Conservation (phyloP, 495 filamentous ascomycete genomes). For the Aspergillus cristatus region DNA sequence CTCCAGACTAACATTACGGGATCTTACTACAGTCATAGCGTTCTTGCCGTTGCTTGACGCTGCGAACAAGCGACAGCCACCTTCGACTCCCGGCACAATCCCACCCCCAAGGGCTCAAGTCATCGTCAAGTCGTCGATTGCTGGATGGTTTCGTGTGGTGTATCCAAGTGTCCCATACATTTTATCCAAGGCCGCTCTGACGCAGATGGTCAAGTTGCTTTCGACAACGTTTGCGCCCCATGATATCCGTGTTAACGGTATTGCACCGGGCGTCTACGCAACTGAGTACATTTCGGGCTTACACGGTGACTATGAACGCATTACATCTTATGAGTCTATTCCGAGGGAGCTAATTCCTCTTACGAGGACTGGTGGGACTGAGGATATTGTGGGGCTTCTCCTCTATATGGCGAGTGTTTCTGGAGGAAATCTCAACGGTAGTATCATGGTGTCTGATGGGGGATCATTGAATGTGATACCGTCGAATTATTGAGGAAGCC, state of each 20-base stretch:
- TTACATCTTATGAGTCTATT: conserved; percentile 37
- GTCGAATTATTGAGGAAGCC: conserved; percentile 26
- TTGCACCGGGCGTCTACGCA: conserved; percentile 57
- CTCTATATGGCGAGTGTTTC: conserved; percentile 55
- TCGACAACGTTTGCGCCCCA: conserved; percentile 44
- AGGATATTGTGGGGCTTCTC: conserved; percentile 56
- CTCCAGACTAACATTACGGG: conserved; percentile 52
- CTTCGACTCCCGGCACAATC: conserved; percentile 25
- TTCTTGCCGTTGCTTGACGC: conserved; percentile 54
- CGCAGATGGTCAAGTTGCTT: conserved; percentile 55
- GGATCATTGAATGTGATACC: conserved; percentile 44
- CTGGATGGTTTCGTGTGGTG: conserved; percentile 51
- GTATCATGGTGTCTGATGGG: conserved; percentile 49
- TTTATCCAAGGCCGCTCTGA: conserved; percentile 55
- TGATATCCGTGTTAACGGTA: conserved; percentile 54
- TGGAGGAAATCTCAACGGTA: conserved; percentile 52
- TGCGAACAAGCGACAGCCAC: conserved; percentile 44
- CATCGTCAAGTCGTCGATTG: conserved; percentile 55
- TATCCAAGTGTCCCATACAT: too few relatives aligned
- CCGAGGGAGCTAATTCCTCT: conserved; percentile 40
- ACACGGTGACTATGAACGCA: too few relatives aligned
- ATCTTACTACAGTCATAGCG: conserved; percentile 55
- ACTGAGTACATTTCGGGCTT: conserved; percentile 59
- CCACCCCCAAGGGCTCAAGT: conserved; percentile 50
- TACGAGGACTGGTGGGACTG: conserved; percentile 41